Base-by-base conservation (phyloP, 148 eudicot species). In the Fallopia convolvulus region DNA sequence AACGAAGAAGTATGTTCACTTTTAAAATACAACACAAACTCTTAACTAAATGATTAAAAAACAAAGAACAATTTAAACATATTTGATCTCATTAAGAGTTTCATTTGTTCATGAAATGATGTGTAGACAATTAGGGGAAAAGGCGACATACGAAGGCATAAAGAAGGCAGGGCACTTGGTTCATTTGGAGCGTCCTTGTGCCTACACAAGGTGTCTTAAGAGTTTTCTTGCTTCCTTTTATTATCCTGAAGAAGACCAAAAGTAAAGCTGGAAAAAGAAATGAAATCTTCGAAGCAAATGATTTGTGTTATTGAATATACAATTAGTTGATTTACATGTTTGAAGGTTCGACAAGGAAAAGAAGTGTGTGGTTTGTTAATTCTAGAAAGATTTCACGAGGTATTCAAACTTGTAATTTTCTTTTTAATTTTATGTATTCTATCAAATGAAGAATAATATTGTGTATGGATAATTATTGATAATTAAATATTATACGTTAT, bases 131-230 rank as follows among this genome's bases (percentile, higher is more conserved):
- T 85, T 93, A 17, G 94, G 98, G 58, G 89, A 84, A 17, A 86
- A 83, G 74, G 88, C 88, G 33, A 85, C 95, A 20, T 83, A 83
- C 76, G 80, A 87, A 80, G 86, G 89, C 47, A 87, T 94, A 82
- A 77, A 85, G 86, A 92, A 92, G 71, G 98, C 92, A 26, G 98
- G 95, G 40, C 98, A 90, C 81, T 83, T 90, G 77, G 95, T 92
- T 85, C 95, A 90, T 77, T 78, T 90, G 3, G 98, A 94, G 83
- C 82, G 92, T 26, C 94, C 98, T 12, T 92, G 90, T 52, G 88
- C 80, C 32, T 90, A 88, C 80, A 91, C 85, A 48, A 77, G 82
- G 79, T 85, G 89, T 83, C 91, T 93, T 82, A 91, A 91, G 77
- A 83, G 83, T 7, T 89, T 91, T 82, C 90, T 93, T 50, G 88